A percentile compares a stretch with the other conserved stretches of the same genome.
phyloP scores from a whole-genome alignment of 1,139 yeast genomes.

The Suhomyces bribrorum region DNA sequence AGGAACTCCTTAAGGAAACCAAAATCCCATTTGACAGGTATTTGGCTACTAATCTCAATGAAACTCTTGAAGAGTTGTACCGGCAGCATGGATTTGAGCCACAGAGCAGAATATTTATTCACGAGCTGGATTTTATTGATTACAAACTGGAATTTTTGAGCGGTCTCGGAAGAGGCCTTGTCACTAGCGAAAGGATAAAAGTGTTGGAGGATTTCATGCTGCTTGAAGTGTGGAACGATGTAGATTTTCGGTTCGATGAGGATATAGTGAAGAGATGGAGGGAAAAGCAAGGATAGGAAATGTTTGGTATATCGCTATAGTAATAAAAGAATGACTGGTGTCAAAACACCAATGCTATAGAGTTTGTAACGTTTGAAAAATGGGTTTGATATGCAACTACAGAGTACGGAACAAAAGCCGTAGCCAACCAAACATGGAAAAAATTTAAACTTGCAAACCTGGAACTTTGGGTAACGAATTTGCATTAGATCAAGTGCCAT shows the following conservation, averaged over 20 bases:
- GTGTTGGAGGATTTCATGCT: neutral
- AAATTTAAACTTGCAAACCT: constrained; percentile 1
- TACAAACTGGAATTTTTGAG: constrained; percentile 16
- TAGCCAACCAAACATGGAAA: constrained; percentile 10
- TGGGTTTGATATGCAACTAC: too few species aligned
- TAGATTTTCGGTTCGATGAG: constrained; percentile 2
- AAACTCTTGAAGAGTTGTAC: neutral
- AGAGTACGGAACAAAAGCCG: too few species aligned
- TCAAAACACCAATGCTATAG: too few species aligned
- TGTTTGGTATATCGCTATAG: too few species aligned
- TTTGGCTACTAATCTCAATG: constrained; percentile 2
- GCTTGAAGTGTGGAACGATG: neutral
- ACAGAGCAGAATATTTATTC: constrained; percentile 11
- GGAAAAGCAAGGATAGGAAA: neutral
- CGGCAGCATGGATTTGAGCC: constrained; percentile 1
- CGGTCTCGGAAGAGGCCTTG: neutral
- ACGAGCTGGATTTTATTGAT: constrained; percentile 19
- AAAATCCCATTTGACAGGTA: constrained; percentile 7
- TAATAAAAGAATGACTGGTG: too few species aligned
- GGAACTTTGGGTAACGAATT: too few species aligned
- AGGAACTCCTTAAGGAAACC: constrained; percentile 4
- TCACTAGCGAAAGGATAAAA: neutral
- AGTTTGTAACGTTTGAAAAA: too few species aligned
- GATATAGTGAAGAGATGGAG: neutral
- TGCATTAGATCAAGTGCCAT: too few species aligned